Evolutionary conservation across 73 alveolate species (phyloP).

Genomic region (Paramecium primaurelia): DNA sequence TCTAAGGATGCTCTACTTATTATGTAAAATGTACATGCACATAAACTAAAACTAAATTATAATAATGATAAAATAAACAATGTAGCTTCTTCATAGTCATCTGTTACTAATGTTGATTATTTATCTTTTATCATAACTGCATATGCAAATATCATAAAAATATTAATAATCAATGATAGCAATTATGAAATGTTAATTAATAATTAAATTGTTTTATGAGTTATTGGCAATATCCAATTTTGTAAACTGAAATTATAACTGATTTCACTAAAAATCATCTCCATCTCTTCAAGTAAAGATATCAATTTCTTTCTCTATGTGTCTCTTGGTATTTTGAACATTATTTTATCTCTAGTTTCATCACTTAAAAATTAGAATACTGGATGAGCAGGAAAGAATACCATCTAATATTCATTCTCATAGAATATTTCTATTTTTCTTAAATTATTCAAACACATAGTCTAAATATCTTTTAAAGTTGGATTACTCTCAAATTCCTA

Average conservation of each 20-base stretch:
- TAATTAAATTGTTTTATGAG: background rate
- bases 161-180: background rate
- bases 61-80: background rate
- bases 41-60: background rate
- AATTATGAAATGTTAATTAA: background rate
- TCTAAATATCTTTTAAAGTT: background rate
- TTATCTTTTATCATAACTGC: background rate
- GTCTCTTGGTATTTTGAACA: slow-evolving; percentile 33
- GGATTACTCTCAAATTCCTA: background rate
- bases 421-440: slow-evolving; percentile 1
- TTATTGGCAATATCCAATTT: background rate
- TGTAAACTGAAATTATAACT: background rate
- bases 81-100: background rate
- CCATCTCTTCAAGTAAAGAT: background rate
- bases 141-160: slow-evolving; percentile 4
- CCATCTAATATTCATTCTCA: slow-evolving; percentile 27
- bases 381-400: slow-evolving; percentile 48
- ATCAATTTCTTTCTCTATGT: slow-evolving; percentile 22
- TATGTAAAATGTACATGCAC: background rate
- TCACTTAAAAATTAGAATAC: slow-evolving; percentile 22
- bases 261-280: slow-evolving; percentile 19
- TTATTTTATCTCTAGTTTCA: slow-evolving; percentile 36
- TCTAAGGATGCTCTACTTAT: slow-evolving; percentile 43
- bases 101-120: slow-evolving; percentile 33
- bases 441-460: background rate